These are phyloP conservation scores for Candida gorgasii DNA, from an alignment of 805 yeast species.

Conservation along the genomic window DNA sequence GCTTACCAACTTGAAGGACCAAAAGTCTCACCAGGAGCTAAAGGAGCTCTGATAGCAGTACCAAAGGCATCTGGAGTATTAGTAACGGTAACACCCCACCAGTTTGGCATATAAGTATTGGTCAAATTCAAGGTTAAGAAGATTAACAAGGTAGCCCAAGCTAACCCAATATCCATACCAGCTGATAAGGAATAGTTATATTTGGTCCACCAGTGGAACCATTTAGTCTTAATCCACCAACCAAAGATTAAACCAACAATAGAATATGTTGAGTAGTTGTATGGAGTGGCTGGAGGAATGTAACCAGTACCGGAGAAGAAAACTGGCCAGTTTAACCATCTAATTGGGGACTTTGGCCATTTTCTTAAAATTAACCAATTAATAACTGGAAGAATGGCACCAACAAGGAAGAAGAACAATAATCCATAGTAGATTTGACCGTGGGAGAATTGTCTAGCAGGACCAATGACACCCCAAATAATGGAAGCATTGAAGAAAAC, in stretches of 20 bases:
- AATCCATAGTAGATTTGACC: slow-evolving; percentile 26
- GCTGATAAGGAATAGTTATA: slow-evolving; percentile 48
- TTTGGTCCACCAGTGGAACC: slow-evolving; percentile 40
- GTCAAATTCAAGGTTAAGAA: slow-evolving; percentile 30
- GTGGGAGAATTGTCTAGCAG: slow-evolving; percentile 19
- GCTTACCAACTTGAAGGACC: slow-evolving; percentile 50
- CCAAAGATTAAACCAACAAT: slow-evolving; percentile 31
- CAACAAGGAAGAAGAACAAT: slow-evolving; percentile 41
- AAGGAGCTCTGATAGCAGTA: slow-evolving; percentile 23
- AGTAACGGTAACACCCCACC: slow-evolving; percentile 70
- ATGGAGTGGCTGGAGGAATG: slow-evolving; percentile 76
- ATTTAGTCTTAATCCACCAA: slow-evolving; percentile 39
- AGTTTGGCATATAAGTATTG: slow-evolving; percentile 26
- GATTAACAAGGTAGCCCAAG: slow-evolving; percentile 39
- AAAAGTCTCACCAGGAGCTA: slow-evolving; percentile 44
- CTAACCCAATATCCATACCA: slow-evolving; percentile 47
- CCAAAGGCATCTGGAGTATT: slow-evolving; percentile 36
- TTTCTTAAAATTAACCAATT: slow-evolving; percentile 41
- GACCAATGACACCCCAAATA: slow-evolving; percentile 42
- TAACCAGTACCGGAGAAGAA: slow-evolving; percentile 52
- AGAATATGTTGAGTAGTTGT: slow-evolving; percentile 60
- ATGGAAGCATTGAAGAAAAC: slow-evolving; percentile 45
- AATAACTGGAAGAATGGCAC: slow-evolving; percentile 36
- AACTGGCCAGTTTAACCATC: slow-evolving; percentile 23
- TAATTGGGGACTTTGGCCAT: slow-evolving; percentile 34